Percentiles rank a stretch among this genome's conserved stretches.
These are phyloP conservation scores for Brassica incana DNA, from an alignment of 345 rosid genomes.

Conservation along the genomic window DNA sequence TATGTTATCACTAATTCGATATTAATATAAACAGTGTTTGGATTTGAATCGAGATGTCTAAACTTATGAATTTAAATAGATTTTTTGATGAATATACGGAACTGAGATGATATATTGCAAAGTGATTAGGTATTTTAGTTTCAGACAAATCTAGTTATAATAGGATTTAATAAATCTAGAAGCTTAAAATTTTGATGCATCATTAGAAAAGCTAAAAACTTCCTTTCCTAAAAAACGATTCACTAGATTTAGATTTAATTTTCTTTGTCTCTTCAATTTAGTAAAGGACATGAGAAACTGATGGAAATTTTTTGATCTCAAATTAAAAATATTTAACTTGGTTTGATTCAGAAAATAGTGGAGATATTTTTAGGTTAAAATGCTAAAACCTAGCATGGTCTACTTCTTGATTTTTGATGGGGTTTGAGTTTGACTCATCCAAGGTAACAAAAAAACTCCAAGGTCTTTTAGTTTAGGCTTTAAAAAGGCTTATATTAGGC, in stretches of 20 bases:
- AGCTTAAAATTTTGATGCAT: too few species aligned
- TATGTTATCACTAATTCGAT: neutral
- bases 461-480: slow-evolving; percentile 4
- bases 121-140: neutral
- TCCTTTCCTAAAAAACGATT: too few species aligned
- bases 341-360: too few species aligned
- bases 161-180: too few species aligned
- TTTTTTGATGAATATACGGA: neutral
- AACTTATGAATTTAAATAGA: neutral
- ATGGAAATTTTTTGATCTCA: too few species aligned
- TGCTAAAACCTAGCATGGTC: neutral
- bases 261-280: too few species aligned
- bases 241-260: too few species aligned
- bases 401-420: neutral
- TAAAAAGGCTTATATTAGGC: neutral
- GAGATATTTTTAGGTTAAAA: too few species aligned
- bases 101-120: neutral
- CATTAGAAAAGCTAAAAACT: too few species aligned
- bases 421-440: neutral
- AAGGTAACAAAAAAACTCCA: neutral
- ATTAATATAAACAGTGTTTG: neutral
- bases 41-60: neutral
- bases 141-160: neutral
- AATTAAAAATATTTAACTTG: too few species aligned
- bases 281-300: too few species aligned